phyloP scores from a whole-genome alignment of 306 rosid genomes.

The Sechiopsis laciniata region DNA sequence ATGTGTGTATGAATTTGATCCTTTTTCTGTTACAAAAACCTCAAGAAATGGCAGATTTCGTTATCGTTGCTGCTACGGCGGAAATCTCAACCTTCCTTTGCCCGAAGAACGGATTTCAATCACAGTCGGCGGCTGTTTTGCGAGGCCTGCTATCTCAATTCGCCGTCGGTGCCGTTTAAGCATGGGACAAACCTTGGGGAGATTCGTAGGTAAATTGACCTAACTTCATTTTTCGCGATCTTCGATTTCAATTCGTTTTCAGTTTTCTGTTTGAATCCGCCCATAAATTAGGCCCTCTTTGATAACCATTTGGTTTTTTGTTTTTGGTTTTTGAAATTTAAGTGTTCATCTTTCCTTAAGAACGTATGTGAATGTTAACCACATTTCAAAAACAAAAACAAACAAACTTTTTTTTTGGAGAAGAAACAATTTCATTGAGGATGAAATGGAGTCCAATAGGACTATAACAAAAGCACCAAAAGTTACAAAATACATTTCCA shows the following conservation, averaged over 20 bases:
- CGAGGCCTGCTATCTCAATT: background rate
- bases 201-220: conserved; percentile 40
- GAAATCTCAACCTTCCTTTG: background rate
- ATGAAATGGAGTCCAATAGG: too few relatives aligned
- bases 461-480: too few relatives aligned
- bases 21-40: background rate
- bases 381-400: too few relatives aligned
- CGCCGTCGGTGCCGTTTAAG: background rate
- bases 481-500: too few relatives aligned
- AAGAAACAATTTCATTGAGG: too few relatives aligned
- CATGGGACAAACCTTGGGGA: conserved; percentile 58
- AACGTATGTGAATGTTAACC: too few relatives aligned
- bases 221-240: too few relatives aligned
- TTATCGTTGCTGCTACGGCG: background rate
- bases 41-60: background rate
- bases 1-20: background rate
- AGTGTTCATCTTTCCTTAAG: too few relatives aligned
- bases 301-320: too few relatives aligned
- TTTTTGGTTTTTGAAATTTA: too few relatives aligned
- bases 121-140: background rate
- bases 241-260: background rate
- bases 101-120: background rate
- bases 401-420: too few relatives aligned
- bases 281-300: too few relatives aligned
- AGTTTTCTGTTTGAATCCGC: conserved; percentile 11